Base-by-base conservation (phyloP, 345 rosid genomes). In the Eucalyptus coolabah region DNA sequence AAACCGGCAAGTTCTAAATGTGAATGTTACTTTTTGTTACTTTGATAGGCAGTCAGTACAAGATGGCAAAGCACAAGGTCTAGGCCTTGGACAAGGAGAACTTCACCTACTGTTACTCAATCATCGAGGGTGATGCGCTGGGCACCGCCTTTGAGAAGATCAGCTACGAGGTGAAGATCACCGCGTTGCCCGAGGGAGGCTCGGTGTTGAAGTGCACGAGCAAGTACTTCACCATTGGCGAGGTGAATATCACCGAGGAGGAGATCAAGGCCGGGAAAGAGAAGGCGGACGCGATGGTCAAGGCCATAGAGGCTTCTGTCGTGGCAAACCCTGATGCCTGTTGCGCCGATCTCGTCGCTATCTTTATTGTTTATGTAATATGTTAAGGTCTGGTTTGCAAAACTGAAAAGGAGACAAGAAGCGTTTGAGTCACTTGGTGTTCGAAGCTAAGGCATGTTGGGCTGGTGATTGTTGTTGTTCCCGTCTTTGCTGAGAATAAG, bases 21-120 rank as follows among this genome's bases (percentile, higher is more conserved):
- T 17, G 44, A 65, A 23, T 49, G 3, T 87, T 10, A 19, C 16
- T 87, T 90, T n/a, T 7, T 87, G 53, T 32, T 32, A n/a, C 37
- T 12, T 37, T 12, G 32, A 50, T 88, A 93, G 94, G 90, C 3
- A 63, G 50, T 56, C 86, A 50, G 17, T 88, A 85, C 91, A 90
- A 89, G 80, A 53, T 80, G 11, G 88, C 89, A 86, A 94, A 93
- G 92, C 92, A 93, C 32, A 89, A 77, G 86, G 67, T 92, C 47
- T 94, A 94, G 12, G 91, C 50, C 17, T 8, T 93, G 19, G 95
- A 94, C 92, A 89, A 87, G 89, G 93, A 89, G 87, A 92, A 83
- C 30, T 44, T 91, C 2, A 12, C 28, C 0, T 88, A 85, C 69
- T 42, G 60, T 83, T 94, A 91, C 91, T 90, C 88, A 12, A 21